Percentiles rank a stretch among this genome's conserved stretches.
phyloP scores from a whole-genome alignment of 192 early-diverging fungal genomes.

The Coemansia sp. region DNA sequence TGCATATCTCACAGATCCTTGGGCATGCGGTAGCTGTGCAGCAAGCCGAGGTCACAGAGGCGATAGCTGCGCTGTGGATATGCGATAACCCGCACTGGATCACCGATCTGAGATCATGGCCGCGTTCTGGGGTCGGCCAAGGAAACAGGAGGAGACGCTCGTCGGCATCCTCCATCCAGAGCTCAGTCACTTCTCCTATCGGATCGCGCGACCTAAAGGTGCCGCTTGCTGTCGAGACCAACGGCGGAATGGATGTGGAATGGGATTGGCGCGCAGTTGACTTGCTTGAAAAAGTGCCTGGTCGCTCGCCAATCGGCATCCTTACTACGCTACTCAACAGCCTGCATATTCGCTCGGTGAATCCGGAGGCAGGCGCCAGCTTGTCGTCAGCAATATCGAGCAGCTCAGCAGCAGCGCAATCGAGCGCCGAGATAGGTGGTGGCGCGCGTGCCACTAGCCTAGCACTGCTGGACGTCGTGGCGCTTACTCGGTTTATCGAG shows the following conservation, averaged over 20 bases:
- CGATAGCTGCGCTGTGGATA: conserved; percentile 41
- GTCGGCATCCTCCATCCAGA: conserved; percentile 37
- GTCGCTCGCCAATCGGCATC: conserved; percentile 26
- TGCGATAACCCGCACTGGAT: conserved; percentile 48
- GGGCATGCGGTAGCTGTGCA: conserved; percentile 26
- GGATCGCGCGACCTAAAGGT: conserved; percentile 2
- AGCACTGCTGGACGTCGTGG: conserved; percentile 25
- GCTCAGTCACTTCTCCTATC: not conserved
- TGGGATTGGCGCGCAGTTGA: conserved; percentile 46
- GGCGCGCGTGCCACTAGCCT: conserved; percentile 1
- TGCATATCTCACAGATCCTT: conserved; percentile 27
- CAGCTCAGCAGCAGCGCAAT: not conserved
- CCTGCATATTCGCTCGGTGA: conserved; percentile 28
- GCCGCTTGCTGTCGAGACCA: not conserved
- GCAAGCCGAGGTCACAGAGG: conserved; percentile 37
- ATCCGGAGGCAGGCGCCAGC: not conserved
- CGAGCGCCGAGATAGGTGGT: not conserved
- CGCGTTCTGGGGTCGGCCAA: not conserved
- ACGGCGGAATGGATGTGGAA: conserved; percentile 34
- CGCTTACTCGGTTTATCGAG: conserved; percentile 43
- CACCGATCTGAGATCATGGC: conserved; percentile 17
- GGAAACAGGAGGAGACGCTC: conserved; percentile 19
- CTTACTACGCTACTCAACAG: conserved; percentile 29
- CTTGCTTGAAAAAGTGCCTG: conserved; percentile 42
- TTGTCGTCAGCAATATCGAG: conserved; percentile 13